These are phyloP conservation scores for Podaxis sp. DNA, from an alignment of 768 basidiomycete genomes.

Conservation along the genomic window DNA sequence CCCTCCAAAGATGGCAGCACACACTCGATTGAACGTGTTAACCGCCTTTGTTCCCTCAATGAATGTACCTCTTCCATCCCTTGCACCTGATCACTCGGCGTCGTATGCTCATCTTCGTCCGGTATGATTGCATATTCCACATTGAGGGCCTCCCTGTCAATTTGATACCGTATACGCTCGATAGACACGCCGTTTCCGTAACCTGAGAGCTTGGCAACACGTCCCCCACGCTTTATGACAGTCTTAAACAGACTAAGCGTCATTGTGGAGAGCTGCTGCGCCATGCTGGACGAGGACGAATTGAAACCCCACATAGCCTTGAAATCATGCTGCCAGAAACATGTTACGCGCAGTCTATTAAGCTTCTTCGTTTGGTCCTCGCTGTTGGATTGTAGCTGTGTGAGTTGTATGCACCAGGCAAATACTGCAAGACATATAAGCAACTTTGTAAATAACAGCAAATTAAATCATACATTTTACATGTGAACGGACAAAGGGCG, in stretches of 20 bases:
- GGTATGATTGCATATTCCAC: constrained; percentile 84
- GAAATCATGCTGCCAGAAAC: constrained; percentile 95
- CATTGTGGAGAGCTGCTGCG: constrained; percentile 87
- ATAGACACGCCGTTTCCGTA: constrained; percentile 84
- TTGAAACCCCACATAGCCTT: constrained; percentile 84
- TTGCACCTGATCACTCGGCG: constrained; percentile 32
- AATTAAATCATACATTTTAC: constrained; percentile 52
- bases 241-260: constrained; percentile 77
- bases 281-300: constrained; percentile 53
- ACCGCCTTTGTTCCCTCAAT: constrained; percentile 63
- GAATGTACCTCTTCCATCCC: constrained; percentile 66
- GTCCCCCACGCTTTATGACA: constrained; percentile 72
- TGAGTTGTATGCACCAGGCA: constrained; percentile 90
- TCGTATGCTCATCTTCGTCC: constrained; percentile 57
- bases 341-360: constrained; percentile 72
- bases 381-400: constrained; percentile 34
- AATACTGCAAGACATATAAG: constrained; percentile 51
- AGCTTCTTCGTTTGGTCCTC: constrained; percentile 36
- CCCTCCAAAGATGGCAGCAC: constrained; percentile 73
- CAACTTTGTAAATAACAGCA: constrained; percentile 12
- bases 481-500: constrained; percentile 89
- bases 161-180: constrained; percentile 76
- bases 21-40: constrained; percentile 80
- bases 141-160: constrained; percentile 79
- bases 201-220: constrained; percentile 71